phyloP scores from a whole-genome alignment of 1,284 basidiomycete species.

The Ustilago bromivora region DNA sequence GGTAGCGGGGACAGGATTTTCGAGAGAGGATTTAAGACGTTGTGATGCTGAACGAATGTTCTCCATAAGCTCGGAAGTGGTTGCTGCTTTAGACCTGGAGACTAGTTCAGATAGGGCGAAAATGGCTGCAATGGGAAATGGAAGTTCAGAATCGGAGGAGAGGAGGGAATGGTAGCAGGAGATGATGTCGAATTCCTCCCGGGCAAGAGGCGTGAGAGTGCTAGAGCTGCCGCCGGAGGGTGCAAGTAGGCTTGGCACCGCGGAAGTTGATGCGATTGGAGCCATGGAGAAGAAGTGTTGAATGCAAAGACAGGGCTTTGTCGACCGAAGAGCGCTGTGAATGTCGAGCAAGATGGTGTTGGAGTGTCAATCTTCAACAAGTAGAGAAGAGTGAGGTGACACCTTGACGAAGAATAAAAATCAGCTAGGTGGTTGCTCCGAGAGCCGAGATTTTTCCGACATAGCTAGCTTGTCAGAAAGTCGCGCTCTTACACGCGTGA shows the following conservation, averaged over 20 bases:
- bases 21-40: slow-evolving; percentile 76
- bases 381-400: not conserved
- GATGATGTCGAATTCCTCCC: slow-evolving; percentile 61
- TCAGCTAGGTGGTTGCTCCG: not conserved
- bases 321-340: no score
- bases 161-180: slow-evolving; percentile 57
- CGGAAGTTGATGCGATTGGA: slow-evolving; percentile 15
- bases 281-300: slow-evolving; percentile 13
- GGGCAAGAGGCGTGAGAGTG: not conserved
- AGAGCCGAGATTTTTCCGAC: slow-evolving; percentile 8
- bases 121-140: slow-evolving; percentile 88
- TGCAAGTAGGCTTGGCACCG: slow-evolving; percentile 12
- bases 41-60: slow-evolving; percentile 82
- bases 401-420: not conserved
- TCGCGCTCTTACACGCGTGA: not conserved
- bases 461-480: no score
- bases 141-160: slow-evolving; percentile 74
- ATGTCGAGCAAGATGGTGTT: no score
- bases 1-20: slow-evolving; percentile 85
- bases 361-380: no score
- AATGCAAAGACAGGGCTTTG: not conserved
- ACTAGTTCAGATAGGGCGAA: slow-evolving; percentile 83
- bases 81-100: slow-evolving; percentile 81
- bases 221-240: slow-evolving; percentile 9
- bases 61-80: slow-evolving; percentile 89